Conservation (phyloP, 495 filamentous ascomycete species). For the Aspergillus ellipticus region DNA sequence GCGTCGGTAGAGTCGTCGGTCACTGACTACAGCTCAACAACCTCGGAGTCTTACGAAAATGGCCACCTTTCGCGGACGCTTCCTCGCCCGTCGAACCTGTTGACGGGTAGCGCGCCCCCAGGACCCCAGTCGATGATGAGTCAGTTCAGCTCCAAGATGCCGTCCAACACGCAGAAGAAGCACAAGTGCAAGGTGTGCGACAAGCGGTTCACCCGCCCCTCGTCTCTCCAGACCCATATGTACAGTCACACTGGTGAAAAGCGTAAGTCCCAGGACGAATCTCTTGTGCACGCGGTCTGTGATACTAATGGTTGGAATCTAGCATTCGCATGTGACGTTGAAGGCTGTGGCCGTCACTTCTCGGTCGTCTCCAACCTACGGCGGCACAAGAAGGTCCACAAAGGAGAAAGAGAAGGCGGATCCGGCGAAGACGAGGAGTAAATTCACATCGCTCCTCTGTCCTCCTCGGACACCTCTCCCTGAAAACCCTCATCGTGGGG, state of each 20-base stretch:
- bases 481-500: constrained; percentile 5
- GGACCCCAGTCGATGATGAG: constrained; percentile 98
- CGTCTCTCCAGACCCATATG: constrained; percentile 96
- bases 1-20: constrained; percentile 86
- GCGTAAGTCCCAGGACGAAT: constrained; percentile 60
- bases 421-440: constrained; percentile 47
- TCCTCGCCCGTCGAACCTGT: constrained; percentile 69
- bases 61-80: constrained; percentile 68
- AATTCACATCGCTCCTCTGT: constrained; percentile 9
- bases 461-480: constrained; percentile 14
- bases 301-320: constrained; percentile 32
- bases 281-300: constrained; percentile 2
- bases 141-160: constrained; percentile 96
- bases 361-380: constrained; percentile 96
- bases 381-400: constrained; percentile 94
- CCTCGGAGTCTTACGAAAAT: constrained; percentile 80
- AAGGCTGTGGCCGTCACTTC: constrained; percentile 94
- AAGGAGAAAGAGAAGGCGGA: constrained; percentile 60
- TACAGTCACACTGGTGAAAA: constrained; percentile 99
- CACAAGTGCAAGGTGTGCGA: constrained; percentile 99
- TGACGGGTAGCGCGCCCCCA: constrained; percentile 64
- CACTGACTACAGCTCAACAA: constrained; percentile 88
- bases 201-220: constrained; percentile 95
- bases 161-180: constrained; percentile 96
- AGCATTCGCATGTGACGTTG: constrained; percentile 93